These are phyloP conservation scores for Sicyos edulis DNA, from an alignment of 306 rosid genomes.

Conservation along the genomic window DNA sequence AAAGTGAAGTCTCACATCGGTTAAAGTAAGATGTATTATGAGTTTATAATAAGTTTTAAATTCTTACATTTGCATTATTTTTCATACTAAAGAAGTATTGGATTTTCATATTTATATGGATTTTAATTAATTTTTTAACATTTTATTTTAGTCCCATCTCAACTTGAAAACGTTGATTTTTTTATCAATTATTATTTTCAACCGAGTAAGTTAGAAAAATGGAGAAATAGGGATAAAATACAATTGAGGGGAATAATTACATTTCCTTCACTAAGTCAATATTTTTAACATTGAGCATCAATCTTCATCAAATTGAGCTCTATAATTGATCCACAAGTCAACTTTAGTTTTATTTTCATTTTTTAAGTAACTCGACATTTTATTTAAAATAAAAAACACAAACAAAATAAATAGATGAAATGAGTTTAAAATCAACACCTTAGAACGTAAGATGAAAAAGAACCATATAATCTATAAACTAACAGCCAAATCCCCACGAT, in stretches of 20 bases:
- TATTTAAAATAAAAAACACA: not conserved
- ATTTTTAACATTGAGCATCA: too few species aligned
- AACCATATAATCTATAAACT: not conserved
- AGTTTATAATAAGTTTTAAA: too few species aligned
- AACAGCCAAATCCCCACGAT: not conserved
- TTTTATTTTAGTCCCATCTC: not conserved
- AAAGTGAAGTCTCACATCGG: too few species aligned
- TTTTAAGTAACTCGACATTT: not conserved
- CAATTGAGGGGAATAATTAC: not conserved
- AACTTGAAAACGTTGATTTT: not conserved
- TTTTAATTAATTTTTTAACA: too few species aligned
- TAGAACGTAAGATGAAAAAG: not conserved
- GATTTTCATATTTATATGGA: too few species aligned
- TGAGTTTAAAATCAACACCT: not conserved
- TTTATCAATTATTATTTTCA: not conserved
- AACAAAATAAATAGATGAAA: not conserved
- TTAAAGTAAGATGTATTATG: too few species aligned
- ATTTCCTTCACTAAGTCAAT: too few species aligned
- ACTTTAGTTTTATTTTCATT: not conserved
- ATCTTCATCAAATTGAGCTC: not conserved
- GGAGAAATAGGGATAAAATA: not conserved
- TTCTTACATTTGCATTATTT: too few species aligned
- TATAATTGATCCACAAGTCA: not conserved
- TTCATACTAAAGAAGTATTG: too few species aligned
- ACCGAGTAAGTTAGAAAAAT: not conserved